Evolutionary conservation across 1,139 yeast genomes (phyloP), one percentile per base, ranked within the genome.

Genomic region (Candida sp.): DNA sequence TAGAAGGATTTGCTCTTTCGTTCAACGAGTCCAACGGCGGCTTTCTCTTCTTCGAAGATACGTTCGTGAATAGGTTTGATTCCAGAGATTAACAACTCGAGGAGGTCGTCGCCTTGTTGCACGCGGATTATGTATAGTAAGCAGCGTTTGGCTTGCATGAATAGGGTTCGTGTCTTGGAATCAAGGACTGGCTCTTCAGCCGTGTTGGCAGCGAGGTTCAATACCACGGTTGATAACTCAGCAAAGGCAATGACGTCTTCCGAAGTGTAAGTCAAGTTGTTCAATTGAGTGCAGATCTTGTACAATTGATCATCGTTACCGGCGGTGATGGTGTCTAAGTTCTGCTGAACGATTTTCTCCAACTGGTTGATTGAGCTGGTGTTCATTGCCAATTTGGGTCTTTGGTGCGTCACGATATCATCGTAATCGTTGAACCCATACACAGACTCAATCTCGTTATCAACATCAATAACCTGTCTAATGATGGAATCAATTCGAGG

Each of bases 71-170:
- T 76, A 0, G 85, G 85, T 27, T 79, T 74, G 28, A 93, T 90
- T 2, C 89, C 88, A 7, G 92, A 84, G 4, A 90, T 80, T 50
- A 92, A 73, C 46, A 93, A 72, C 44, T 90, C 96, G 55, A 90
- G 77, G 46, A 94, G 69, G 54, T 86, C 88, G 3, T 82, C 77
- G 25, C 91, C 91, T 32, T 83, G 82, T 70, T 94, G 97, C 11
- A 94, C 90, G 54, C 93, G 84, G 54, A 93, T 83, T 58, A 93
- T 85, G 62, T 91, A 92, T 25, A 89, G 71, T 34, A 93, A 71
- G 56, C 93, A 88, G 57, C 97, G 77, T 66, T 94, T 94, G 0
- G 90, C 91, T 60, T 92, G 93, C 44, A 93, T 82, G 61, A 89
- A 75, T 33, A 91, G 69, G 2, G 88, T 75, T 50, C 79, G 80